Conservation (phyloP, 2,329 filamentous ascomycete species). For the Ceratocystis smalleyi region DNA sequence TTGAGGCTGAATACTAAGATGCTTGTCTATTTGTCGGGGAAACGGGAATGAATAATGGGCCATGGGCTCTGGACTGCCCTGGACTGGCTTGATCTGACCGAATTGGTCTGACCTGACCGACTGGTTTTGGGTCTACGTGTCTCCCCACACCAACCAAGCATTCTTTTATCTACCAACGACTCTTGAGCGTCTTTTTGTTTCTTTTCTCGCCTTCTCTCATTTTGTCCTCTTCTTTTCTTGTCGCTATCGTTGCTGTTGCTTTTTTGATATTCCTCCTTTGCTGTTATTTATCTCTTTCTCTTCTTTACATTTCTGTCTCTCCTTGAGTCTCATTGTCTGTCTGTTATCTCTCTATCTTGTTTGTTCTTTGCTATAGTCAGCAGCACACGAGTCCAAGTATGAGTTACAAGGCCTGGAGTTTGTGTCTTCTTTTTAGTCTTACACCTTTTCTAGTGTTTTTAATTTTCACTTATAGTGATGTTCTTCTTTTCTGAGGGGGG, state of each 20-base stretch:
- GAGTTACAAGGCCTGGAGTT: slow-evolving; percentile 15
- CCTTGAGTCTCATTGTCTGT: not conserved
- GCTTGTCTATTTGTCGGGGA: not conserved
- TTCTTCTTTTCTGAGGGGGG: slow-evolving; percentile 8
- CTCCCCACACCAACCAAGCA: not conserved
- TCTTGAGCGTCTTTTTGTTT: not conserved
- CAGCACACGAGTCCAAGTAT: not conserved
- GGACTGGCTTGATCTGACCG: not conserved
- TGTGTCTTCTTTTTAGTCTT: slow-evolving; percentile 7
- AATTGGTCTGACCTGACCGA: too few relatives aligned
- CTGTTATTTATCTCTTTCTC: not conserved
- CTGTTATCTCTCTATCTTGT: not conserved
- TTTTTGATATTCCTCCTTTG: not conserved
- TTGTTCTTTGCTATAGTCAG: not conserved
- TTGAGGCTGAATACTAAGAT: slow-evolving; percentile 79
- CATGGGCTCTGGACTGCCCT: not conserved
- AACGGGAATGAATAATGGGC: not conserved
- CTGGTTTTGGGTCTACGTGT: not conserved
- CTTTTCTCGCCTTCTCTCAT: not conserved
- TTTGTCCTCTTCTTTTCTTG: not conserved
- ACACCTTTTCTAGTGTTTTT: not conserved
- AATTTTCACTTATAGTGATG: slow-evolving; percentile 4
- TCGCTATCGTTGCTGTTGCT: not conserved
- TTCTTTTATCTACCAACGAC: not conserved
- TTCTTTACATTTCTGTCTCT: not conserved